Base-by-base conservation (phyloP, 805 yeast genomes). In the Yarrowia porcina region DNA sequence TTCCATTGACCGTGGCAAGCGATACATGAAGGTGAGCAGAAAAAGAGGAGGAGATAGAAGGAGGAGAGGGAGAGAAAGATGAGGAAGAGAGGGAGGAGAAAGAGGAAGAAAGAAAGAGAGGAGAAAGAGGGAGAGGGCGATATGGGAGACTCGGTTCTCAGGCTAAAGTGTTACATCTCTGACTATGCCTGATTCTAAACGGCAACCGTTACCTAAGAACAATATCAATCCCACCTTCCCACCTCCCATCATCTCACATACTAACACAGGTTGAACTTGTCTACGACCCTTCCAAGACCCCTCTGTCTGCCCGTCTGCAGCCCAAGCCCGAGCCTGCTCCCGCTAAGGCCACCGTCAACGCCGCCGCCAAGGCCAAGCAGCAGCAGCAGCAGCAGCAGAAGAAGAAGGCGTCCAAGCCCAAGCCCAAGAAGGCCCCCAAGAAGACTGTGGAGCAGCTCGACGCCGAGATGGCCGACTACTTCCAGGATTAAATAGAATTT, bases 401-500 rank as follows among this genome's bases (percentile, higher is more conserved):
- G 62, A 64, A 61, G 50, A 62, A 66, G 67, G 56, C 66, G 28
- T 44, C 60, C 64, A 57, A 65, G 65, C 63, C 67, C 33, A 39
- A 33, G 38, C 54, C 61, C 57, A 63, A 63, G 56, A 52, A 44
- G 49, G 63, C 67, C 67, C 80, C 79, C 65, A 81, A 82, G 77
- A 91, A 91, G 83, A 85, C 96, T 61, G 81, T 89, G 67, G 98
- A 89, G 75, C 93, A 94, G 77, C 84, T 93, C 73, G 99, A 94
- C 77, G 96, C 92, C 74, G 98, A 59, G 79, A 93, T 94, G 99
- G 88, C 91, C 66, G 98, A 92, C 74, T 93, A 93, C 79, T 52
- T 52, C 59, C 59, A 52, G 59, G 59, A 52, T 21, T 52, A 52
- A 52, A 52, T 52, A 52, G 36, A 28, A 35, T 23, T 50, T 52